Evolutionary conservation across 2,329 filamentous ascomycete genomes (phyloP).

Genomic region (Calonectria montana): DNA sequence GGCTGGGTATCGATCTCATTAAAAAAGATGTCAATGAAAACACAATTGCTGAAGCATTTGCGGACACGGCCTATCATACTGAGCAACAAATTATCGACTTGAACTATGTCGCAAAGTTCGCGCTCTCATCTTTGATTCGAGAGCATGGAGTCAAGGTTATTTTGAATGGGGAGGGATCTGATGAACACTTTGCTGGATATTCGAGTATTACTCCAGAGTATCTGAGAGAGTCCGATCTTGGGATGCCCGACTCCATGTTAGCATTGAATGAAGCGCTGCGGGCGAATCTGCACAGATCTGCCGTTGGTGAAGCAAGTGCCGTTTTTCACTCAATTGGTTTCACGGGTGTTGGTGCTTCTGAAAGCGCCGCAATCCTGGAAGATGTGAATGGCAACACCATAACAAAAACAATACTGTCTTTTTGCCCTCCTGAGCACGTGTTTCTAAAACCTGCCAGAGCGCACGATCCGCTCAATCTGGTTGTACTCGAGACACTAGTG

Average conservation of each 20-base stretch:
- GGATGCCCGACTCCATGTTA: too few species aligned
- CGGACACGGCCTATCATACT: neutral
- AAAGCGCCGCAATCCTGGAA: neutral
- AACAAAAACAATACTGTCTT: neutral
- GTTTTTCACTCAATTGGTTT: neutral
- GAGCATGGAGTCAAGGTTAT: neutral
- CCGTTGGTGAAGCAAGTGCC: too few species aligned
- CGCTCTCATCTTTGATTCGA: neutral
- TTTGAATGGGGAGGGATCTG: neutral
- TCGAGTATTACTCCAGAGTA: neutral
- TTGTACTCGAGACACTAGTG: neutral
- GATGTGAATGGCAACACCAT: neutral
- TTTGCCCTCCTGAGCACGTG: neutral
- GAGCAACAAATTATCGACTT: neutral
- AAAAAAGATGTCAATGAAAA: neutral
- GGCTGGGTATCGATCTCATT: neutral
- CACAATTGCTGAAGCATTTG: neutral
- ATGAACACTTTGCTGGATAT: constrained; percentile 5
- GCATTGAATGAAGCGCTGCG: too few species aligned
- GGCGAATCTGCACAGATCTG: too few species aligned
- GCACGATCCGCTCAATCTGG: neutral
- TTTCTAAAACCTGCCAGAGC: neutral
- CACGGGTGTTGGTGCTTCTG: too few species aligned
- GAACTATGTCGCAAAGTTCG: neutral
- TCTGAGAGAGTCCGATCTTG: neutral